These are phyloP conservation scores for Phytophthora idaei DNA, from an alignment of 352 stramenopile species.

Conservation along the genomic window DNA sequence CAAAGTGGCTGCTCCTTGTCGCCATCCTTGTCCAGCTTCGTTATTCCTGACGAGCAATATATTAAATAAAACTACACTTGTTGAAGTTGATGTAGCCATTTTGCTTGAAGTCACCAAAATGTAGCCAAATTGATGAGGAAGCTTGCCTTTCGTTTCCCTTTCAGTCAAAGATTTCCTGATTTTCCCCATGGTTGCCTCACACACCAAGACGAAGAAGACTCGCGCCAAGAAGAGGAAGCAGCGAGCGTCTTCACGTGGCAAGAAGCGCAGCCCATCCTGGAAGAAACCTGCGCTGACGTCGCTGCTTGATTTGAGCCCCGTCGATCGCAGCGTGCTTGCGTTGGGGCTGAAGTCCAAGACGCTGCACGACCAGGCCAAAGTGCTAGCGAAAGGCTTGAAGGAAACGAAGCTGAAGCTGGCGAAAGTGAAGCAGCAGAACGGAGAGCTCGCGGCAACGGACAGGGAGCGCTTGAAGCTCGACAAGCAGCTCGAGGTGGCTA, in stretches of 20 bases:
- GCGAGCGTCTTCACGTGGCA: not conserved
- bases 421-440: no score
- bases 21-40: conserved; percentile 9
- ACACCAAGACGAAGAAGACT: no score
- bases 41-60: not conserved
- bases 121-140: not conserved
- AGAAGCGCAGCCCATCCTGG: not conserved
- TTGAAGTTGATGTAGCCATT: conserved; percentile 5
- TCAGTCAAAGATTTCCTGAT: not conserved
- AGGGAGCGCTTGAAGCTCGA: no score
- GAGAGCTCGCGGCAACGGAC: no score
- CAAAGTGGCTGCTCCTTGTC: conserved; percentile 20
- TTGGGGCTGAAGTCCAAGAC: no score
- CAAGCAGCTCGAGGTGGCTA: no score
- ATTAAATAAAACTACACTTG: not conserved
- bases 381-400: no score
- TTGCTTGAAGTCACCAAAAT: not conserved
- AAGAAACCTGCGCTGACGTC: not conserved
- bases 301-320: no score
- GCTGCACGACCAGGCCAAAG: no score
- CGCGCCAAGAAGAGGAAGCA: not conserved
- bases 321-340: no score
- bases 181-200: not conserved
- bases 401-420: no score
- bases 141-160: not conserved